Conservation (phyloP, 345 rosid genomes). For the Aquilaria sinensis region DNA sequence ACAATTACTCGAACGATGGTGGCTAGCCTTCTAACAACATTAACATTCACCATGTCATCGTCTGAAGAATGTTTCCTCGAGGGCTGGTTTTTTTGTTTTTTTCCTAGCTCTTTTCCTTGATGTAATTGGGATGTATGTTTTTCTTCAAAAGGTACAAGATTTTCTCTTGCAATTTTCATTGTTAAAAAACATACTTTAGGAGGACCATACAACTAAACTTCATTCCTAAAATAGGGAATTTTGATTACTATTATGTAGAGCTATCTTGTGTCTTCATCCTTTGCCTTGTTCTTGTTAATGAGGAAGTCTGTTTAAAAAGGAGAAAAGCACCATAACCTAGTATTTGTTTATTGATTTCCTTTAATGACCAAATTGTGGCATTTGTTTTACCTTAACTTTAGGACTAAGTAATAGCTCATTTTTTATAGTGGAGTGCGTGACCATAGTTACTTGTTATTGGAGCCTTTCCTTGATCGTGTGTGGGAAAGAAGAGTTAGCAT, state of each 20-base stretch:
- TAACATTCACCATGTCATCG: slow-evolving; percentile 53
- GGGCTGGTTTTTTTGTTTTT: slow-evolving; percentile 22
- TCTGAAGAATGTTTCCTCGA: slow-evolving; percentile 27
- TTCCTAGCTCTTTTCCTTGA: slow-evolving; percentile 28
- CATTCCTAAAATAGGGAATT: slow-evolving; percentile 36
- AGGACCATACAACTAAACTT: slow-evolving; percentile 14
- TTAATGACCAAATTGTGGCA: background rate
- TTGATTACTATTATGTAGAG: slow-evolving; percentile 34
- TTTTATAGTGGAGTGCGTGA: slow-evolving; percentile 62
- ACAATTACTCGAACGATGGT: slow-evolving; percentile 34
- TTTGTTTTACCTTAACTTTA: too few species aligned
- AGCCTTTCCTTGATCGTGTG: slow-evolving; percentile 55
- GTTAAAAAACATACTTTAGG: slow-evolving; percentile 1
- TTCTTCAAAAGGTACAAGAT: slow-evolving; percentile 43
- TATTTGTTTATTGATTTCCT: too few species aligned
- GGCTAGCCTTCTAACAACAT: slow-evolving; percentile 36
- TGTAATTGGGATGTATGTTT: slow-evolving; percentile 23
- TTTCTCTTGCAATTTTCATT: background rate
- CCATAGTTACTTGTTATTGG: slow-evolving; percentile 85
- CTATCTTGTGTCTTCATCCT: slow-evolving; percentile 38
- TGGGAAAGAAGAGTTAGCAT: slow-evolving; percentile 55
- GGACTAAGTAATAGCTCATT: background rate
- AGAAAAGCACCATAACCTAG: slow-evolving; percentile 9
- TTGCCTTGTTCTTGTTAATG: slow-evolving; percentile 30
- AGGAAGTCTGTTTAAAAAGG: slow-evolving; percentile 59